A percentile compares a stretch with the other conserved stretches of the same genome.
Conservation (phyloP, 768 basidiomycete genomes). For the Boletus vinaceobasis region DNA sequence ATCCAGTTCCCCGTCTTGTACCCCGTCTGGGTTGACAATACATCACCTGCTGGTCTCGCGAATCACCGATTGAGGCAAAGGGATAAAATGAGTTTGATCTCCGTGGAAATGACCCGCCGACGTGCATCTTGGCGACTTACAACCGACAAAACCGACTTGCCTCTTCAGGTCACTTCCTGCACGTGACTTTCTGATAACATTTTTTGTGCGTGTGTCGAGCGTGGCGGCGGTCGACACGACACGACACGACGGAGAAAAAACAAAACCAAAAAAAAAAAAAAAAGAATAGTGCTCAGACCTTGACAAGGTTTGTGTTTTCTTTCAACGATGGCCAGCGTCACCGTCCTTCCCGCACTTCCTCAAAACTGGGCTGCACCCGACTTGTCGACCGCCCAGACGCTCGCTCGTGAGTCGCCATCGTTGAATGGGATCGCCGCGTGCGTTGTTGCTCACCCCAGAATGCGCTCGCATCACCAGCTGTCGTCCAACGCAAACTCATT, state of each 20-base stretch:
- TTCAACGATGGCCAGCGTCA: slow-evolving; percentile 22
- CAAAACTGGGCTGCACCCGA: slow-evolving; percentile 20
- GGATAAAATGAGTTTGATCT: slow-evolving; percentile 1
- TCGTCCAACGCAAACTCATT: slow-evolving; percentile 53
- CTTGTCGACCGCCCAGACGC: slow-evolving; percentile 10
- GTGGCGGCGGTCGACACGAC: neutral
- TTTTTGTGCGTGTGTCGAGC: slow-evolving; percentile 1
- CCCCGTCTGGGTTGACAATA: neutral
- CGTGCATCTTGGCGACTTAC: neutral
- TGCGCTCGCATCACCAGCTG: slow-evolving; percentile 11
- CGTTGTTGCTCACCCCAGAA: slow-evolving; percentile 5
- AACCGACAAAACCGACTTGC: neutral
- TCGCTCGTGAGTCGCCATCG: slow-evolving; percentile 25
- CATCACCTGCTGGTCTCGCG: neutral
- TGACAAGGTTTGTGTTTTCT: neutral
- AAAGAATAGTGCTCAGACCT: neutral
- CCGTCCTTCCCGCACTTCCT: slow-evolving; percentile 27
- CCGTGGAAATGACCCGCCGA: slow-evolving; percentile 11
- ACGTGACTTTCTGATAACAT: slow-evolving; percentile 16
- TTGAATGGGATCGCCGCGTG: neutral
- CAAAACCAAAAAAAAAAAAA: neutral
- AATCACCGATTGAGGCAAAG: neutral
- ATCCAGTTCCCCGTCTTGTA: neutral
- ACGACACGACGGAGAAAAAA: neutral
- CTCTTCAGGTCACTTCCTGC: neutral